phyloP scores from a whole-genome alignment of 805 yeast species.

The Danielia reshetovae region DNA sequence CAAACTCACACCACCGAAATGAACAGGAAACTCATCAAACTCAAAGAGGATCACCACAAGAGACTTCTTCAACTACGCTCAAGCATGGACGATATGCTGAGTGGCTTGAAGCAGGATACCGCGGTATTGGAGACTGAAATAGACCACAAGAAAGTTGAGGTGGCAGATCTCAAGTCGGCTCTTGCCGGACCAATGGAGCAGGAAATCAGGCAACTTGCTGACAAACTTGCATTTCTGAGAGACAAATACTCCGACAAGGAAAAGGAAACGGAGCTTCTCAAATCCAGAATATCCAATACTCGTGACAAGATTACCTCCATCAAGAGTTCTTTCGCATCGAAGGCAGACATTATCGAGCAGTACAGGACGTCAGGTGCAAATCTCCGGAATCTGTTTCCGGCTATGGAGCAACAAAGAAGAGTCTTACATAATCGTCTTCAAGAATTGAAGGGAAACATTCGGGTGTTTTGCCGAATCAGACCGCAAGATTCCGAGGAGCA shows the following conservation, averaged over 20 bases:
- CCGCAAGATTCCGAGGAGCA: constrained; percentile 42
- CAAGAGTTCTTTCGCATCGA: constrained; percentile 1
- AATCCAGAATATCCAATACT: neutral
- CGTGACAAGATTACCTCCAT: neutral
- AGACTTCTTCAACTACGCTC: constrained; percentile 12
- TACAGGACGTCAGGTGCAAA: constrained; percentile 3
- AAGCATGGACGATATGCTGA: constrained; percentile 16
- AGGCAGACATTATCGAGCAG: constrained; percentile 8
- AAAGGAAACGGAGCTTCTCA: constrained; percentile 6
- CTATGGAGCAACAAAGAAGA: constrained; percentile 57
- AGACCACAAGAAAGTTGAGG: constrained; percentile 14
- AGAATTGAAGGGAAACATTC: constrained; percentile 84
- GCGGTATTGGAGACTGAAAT: constrained; percentile 4
- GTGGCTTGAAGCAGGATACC: constrained; percentile 9
- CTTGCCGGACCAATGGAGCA: neutral
- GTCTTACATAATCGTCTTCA: constrained; percentile 69
- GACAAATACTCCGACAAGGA: constrained; percentile 9
- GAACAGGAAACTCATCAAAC: constrained; percentile 20
- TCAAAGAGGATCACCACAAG: constrained; percentile 24
- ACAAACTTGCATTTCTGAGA: neutral
- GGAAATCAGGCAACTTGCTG: neutral
- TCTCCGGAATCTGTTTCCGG: constrained; percentile 32
- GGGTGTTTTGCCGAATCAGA: constrained; percentile 84
- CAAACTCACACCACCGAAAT: constrained; percentile 15
- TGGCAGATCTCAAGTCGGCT: constrained; percentile 9